Evolutionary conservation across 2,329 filamentous ascomycete genomes (phyloP).

Genomic region (Aspergillus brasiliensis): DNA sequence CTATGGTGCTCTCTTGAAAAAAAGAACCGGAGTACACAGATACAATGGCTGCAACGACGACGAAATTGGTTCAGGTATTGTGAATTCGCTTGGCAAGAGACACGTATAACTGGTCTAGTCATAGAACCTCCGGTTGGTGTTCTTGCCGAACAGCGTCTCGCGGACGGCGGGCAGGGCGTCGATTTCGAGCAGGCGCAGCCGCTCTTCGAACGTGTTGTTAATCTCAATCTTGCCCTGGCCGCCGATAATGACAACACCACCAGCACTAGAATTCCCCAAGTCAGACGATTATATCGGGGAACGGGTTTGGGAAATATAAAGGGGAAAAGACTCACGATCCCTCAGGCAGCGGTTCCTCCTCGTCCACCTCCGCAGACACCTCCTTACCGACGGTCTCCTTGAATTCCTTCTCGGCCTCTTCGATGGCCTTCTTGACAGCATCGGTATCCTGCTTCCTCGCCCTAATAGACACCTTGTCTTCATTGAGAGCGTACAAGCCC

Average conservation of each 20-base stretch:
- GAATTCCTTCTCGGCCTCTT: slow-evolving; percentile 77
- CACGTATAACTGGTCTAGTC: slow-evolving; percentile 61
- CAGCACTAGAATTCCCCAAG: slow-evolving; percentile 60
- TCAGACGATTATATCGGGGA: slow-evolving; percentile 9
- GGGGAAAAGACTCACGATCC: slow-evolving; percentile 69
- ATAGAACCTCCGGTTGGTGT: slow-evolving; percentile 92
- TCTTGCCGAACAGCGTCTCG: slow-evolving; percentile 86
- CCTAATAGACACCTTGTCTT: slow-evolving; percentile 73
- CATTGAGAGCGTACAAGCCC: slow-evolving; percentile 83
- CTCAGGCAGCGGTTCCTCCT: slow-evolving; percentile 76
- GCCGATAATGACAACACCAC: slow-evolving; percentile 79
- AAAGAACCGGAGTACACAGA: slow-evolving; percentile 18
- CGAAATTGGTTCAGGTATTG: slow-evolving; percentile 8
- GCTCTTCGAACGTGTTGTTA: slow-evolving; percentile 96
- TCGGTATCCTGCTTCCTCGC: slow-evolving; percentile 79
- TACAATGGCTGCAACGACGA: slow-evolving; percentile 16
- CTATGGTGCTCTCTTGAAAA: slow-evolving; percentile 20
- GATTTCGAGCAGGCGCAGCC: slow-evolving; percentile 80
- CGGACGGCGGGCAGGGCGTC: slow-evolving; percentile 83
- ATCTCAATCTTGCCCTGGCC: slow-evolving; percentile 93
- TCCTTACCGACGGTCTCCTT: slow-evolving; percentile 75
- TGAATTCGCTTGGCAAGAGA: slow-evolving; percentile 8
- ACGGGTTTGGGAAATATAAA: neutral
- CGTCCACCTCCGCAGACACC: slow-evolving; percentile 70
- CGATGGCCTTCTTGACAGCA: slow-evolving; percentile 74